Evolutionary conservation across 208 protist genomes (phyloP).

Genomic region (Trypanosoma boissoni): DNA sequence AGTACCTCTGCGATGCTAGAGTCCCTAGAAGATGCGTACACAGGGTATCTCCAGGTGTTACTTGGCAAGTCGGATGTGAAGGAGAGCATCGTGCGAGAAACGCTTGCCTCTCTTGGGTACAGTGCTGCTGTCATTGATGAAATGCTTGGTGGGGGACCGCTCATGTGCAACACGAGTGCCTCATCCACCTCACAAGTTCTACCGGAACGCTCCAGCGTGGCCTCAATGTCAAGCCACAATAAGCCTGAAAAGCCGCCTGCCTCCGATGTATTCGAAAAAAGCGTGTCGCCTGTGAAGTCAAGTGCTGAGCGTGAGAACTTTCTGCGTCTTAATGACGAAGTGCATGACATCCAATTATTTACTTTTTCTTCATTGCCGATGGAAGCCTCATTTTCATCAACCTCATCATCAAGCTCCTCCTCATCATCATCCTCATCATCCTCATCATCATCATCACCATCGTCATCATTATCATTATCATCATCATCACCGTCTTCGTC

Average conservation of each 20-base stretch:
- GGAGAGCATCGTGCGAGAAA: constrained; percentile 41
- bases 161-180: constrained; percentile 9
- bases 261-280: too few relatives aligned
- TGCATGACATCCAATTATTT: too few relatives aligned
- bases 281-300: too few relatives aligned
- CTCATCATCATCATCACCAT: not conserved
- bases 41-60: constrained; percentile 39
- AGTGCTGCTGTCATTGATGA: constrained; percentile 28
- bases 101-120: constrained; percentile 47
- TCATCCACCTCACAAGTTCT: constrained; percentile 4
- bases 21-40: constrained; percentile 47
- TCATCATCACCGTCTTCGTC: not conserved
- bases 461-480: not conserved
- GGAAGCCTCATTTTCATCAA: not conserved
- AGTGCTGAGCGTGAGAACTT: too few relatives aligned
- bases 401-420: not conserved
- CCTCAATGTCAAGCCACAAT: not conserved
- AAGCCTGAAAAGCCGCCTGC: not conserved
- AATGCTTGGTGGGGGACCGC: constrained; percentile 47
- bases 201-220: not conserved
- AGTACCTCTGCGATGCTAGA: constrained; percentile 45
- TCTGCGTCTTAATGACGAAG: too few relatives aligned
- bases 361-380: too few relatives aligned
- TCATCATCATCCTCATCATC: not conserved
- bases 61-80: constrained; percentile 33